A percentile compares a stretch with the other conserved stretches of the same genome.
Conservation (phyloP, 306 rosid genomes). For the Inga oerstediana region DNA sequence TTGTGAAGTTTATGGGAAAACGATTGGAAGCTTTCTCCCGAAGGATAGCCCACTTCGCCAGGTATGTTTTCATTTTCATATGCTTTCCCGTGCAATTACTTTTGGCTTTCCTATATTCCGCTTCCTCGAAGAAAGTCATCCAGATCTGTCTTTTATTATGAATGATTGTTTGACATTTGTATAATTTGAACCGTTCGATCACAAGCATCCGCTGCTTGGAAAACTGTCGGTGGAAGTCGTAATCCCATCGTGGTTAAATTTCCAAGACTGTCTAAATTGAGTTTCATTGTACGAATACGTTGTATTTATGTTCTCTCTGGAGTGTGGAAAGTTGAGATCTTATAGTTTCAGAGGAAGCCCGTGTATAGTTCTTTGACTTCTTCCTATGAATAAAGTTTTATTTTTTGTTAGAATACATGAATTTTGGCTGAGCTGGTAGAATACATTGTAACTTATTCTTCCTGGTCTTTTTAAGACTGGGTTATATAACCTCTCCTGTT, state of each 20-base stretch:
- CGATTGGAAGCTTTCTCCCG: conserved; percentile 95
- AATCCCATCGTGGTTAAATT: not conserved
- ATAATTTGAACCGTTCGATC: conserved; percentile 2
- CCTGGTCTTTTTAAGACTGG: not conserved
- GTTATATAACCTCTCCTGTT: not conserved
- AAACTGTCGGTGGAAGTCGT: conserved; percentile 32
- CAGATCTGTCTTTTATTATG: conserved; percentile 32
- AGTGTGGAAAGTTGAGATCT: not conserved
- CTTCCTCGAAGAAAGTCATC: not conserved
- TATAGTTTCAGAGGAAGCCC: not conserved
- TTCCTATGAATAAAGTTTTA: not conserved
- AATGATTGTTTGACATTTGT: conserved; percentile 16
- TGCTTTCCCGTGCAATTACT: not conserved
- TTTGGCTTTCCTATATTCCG: not conserved
- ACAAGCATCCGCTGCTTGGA: not conserved
- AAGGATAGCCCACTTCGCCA: conserved; percentile 97
- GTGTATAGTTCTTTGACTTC: not conserved
- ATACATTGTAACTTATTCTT: not conserved
- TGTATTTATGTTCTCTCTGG: not conserved
- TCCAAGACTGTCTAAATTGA: not conserved
- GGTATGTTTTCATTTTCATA: conserved; percentile 52
- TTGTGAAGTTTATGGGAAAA: conserved; percentile 99
- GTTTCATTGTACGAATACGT: not conserved
- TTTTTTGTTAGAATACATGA: not conserved
- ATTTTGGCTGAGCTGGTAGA: not conserved